Evolutionary conservation across 1,284 basidiomycete species (phyloP), one percentile per base, ranked within the genome.

Genomic region (Ganoderma lucidum): DNA sequence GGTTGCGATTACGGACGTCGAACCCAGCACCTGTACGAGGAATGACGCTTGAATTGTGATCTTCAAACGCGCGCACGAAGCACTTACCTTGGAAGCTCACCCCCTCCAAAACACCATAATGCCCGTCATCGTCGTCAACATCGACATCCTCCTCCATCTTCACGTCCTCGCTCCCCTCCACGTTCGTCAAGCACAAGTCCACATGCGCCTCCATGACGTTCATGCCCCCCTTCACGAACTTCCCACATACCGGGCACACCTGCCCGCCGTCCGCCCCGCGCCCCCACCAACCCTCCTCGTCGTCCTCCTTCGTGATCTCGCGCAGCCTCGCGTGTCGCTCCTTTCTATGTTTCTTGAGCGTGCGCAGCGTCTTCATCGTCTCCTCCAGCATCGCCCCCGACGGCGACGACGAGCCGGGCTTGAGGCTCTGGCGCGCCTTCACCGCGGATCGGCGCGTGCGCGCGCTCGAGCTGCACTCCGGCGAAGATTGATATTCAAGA

Each of bases 141-240:
- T 81, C 84, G 2, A 79, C 77, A 66, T 81, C 83, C 12, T 79
- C 78, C 30, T 76, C 75, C 35, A 58, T 66, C 30, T 74, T 74
- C 37, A 74, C 71, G 23, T 75, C 75, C 80, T 79, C 41, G 79
- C 82, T 63, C 78, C 78, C 61, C 75, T 78, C 37, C 10, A 17
- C 53, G 75, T 75, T 64, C 12, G 87, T 87, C 62, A 94, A 77
- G 77, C 93, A 94, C 8, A 91, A 83, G 74, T 94, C 91, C 42
- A 94, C 87, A 78, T 94, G 93, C 19, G 91, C 92, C 74, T 92
- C 88, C 5, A 93, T 76, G 15, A 93, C 88, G 70, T 93, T 93
- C 55, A 84, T 81, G 73, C 93, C 92, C 2, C 92, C 92, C 51
- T 78, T 80, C 1, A 93, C 83, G 19, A 79, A 78, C 62, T 80